phyloP scores from a whole-genome alignment of 2,329 filamentous ascomycete species.

The Colletotrichum falcatum region DNA sequence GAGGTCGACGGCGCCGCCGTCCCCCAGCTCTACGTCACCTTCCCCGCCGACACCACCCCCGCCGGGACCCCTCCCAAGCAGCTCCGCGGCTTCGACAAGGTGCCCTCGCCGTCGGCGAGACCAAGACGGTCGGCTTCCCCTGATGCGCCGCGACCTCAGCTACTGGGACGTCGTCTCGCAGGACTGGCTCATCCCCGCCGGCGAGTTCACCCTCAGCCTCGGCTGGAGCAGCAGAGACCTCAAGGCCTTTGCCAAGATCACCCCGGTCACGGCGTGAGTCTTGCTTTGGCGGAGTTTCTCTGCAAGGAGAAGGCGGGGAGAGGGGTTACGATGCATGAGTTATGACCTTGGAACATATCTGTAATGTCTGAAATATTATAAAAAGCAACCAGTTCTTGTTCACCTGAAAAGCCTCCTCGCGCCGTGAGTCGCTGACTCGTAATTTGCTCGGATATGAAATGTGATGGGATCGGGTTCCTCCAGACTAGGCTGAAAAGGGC shows the following conservation, averaged over 20 bases:
- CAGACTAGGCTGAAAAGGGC: not conserved
- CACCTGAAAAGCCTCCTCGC: not conserved
- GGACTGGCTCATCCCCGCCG: constrained; percentile 54
- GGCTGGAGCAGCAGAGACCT: constrained; percentile 48
- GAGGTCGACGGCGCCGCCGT: constrained; percentile 60
- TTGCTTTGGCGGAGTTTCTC: not conserved
- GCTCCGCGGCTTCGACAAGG: constrained; percentile 65
- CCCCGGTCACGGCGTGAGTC: constrained; percentile 30
- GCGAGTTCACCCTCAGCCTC: constrained; percentile 48
- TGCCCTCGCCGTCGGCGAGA: constrained; percentile 57
- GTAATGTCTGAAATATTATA: constrained; percentile 31
- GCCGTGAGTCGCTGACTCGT: not conserved
- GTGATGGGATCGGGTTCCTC: not conserved
- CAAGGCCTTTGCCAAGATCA: constrained; percentile 32
- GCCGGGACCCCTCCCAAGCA: constrained; percentile 60
- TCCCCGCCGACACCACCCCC: constrained; percentile 52
- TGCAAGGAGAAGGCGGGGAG: not conserved
- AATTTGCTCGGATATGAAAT: not conserved
- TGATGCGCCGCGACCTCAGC: constrained; percentile 62
- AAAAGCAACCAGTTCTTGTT: not conserved
- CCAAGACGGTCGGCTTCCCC: constrained; percentile 55
- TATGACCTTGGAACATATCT: constrained; percentile 34
- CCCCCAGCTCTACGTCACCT: constrained; percentile 66
- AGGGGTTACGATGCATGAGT: constrained; percentile 16
- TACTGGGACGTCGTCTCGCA: constrained; percentile 60